Evolutionary conservation across 495 filamentous ascomycete species (phyloP), one percentile per base, ranked within the genome.

Genomic region (Hypomontagnella submonticulosa): DNA sequence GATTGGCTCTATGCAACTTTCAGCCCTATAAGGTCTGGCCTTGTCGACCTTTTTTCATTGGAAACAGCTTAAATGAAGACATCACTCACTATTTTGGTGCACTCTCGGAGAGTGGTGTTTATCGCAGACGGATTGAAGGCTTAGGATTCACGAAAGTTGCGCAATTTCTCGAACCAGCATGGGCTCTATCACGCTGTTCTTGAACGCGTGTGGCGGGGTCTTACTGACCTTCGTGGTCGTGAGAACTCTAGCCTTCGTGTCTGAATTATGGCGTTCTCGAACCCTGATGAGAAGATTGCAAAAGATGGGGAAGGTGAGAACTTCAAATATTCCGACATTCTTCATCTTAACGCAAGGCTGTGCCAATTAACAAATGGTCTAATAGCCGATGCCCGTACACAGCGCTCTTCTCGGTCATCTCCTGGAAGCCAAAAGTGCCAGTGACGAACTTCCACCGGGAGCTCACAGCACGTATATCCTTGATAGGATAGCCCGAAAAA

Each of bases 331-430:
- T 8, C 11, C 2, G 18, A 53, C 20, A 27, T 30, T 7, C 4
- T 15, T 50, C 18, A 1, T 37, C 48, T 47, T 3, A n/a, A 4
- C 40, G 6, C 10, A 6, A 4, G 12, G 34, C 10, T 15, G 8
- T 19, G 5, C 10, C 4, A 6, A 23, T 44, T 47, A 37, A 57
- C 43, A 16, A 30, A 41, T 41, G 7, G 33, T 5, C 3, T 23
- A 1, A 11, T 42, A 75, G 72, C 72, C 72, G 6, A 62, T 71
- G 62, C 67, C 65, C 16, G 48, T 53, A n/a, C 68, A 75, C 13
- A 70, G 48, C 37, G 50, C 54, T 38, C 18, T 75, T 8, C 51
- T 72, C 5, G 72, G 72, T 15, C 72, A 75, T 61, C 67, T 75
- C 16, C 57, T 74, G 1, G 50, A 50, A 11, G 67, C 69, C 4